Evolutionary conservation across 768 basidiomycete genomes (phyloP).

Genomic region (Lactarius sp.): DNA sequence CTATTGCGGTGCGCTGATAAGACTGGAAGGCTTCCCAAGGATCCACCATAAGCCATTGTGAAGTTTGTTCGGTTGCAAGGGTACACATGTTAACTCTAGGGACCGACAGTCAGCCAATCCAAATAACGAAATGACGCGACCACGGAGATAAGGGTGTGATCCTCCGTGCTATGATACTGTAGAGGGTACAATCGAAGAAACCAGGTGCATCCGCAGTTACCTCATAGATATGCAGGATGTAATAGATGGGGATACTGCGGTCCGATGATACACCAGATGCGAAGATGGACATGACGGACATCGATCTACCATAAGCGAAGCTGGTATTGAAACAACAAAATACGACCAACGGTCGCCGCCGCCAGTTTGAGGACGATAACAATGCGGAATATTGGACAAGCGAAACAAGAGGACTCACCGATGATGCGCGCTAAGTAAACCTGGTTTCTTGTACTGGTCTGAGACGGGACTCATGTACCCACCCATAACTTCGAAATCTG

Average conservation of each 20-base stretch:
- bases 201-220: not conserved
- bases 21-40: conserved; percentile 94
- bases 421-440: conserved; percentile 80
- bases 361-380: not conserved
- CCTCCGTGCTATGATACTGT: not conserved
- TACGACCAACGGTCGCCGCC: not conserved
- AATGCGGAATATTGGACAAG: not conserved
- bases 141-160: not conserved
- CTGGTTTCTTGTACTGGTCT: conserved; percentile 95
- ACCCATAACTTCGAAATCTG: conserved; percentile 88
- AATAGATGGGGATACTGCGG: not conserved
- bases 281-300: not conserved
- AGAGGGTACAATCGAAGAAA: not conserved
- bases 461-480: conserved; percentile 96
- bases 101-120: not conserved
- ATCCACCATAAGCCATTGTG: conserved; percentile 95
- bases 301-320: not conserved
- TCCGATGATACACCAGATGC: conserved; percentile 3
- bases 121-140: not conserved
- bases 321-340: not conserved
- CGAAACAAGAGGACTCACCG: conserved; percentile 52
- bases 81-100: conserved; percentile 81
- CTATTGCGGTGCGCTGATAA: conserved; percentile 95
- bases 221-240: not conserved
- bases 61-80: conserved; percentile 85